A percentile compares a stretch with the other conserved stretches of the same genome.
phyloP scores from a whole-genome alignment of 1,284 basidiomycete species.

The Cystobasidium sp. region DNA sequence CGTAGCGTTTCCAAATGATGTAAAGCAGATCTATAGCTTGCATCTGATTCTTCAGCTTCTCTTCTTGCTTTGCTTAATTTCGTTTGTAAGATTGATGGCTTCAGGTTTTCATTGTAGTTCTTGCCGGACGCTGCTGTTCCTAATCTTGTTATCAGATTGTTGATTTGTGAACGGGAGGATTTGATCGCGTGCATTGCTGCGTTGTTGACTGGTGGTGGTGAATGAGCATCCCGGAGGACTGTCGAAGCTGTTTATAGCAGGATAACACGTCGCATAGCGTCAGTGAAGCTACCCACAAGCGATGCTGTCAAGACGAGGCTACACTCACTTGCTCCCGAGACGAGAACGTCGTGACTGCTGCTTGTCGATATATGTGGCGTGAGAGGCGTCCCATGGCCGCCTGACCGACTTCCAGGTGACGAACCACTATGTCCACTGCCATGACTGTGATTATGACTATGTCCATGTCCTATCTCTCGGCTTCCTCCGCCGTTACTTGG shows the following conservation, averaged over 20 bases:
- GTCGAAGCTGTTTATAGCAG: slow-evolving; percentile 4
- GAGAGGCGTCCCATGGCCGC: slow-evolving; percentile 7
- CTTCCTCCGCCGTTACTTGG: not conserved
- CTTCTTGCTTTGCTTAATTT: slow-evolving; percentile 72
- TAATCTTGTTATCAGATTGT: slow-evolving; percentile 41
- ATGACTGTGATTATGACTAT: not conserved
- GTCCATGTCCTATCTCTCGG: not conserved
- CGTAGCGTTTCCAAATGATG: slow-evolving; percentile 93
- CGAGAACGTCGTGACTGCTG: slow-evolving; percentile 21
- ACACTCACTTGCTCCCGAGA: slow-evolving; percentile 32
- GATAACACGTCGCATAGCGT: not conserved
- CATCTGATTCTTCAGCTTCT: slow-evolving; percentile 82
- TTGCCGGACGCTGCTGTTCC: slow-evolving; percentile 26
- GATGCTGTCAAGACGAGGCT: not conserved
- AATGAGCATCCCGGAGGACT: slow-evolving; percentile 37
- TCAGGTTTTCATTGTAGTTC: slow-evolving; percentile 20
- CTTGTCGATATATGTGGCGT: slow-evolving; percentile 7
- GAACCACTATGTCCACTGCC: not conserved
- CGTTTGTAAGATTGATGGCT: slow-evolving; percentile 26
- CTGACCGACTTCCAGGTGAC: slow-evolving; percentile 22
- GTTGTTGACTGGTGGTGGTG: slow-evolving; percentile 39
- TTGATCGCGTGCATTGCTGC: slow-evolving; percentile 39
- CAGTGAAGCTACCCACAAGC: not conserved
- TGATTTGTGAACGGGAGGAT: slow-evolving; percentile 38
- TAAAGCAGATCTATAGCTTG: slow-evolving; percentile 56